Conservation (phyloP, 2,329 filamentous ascomycete species). For the Xylaria sp. region DNA sequence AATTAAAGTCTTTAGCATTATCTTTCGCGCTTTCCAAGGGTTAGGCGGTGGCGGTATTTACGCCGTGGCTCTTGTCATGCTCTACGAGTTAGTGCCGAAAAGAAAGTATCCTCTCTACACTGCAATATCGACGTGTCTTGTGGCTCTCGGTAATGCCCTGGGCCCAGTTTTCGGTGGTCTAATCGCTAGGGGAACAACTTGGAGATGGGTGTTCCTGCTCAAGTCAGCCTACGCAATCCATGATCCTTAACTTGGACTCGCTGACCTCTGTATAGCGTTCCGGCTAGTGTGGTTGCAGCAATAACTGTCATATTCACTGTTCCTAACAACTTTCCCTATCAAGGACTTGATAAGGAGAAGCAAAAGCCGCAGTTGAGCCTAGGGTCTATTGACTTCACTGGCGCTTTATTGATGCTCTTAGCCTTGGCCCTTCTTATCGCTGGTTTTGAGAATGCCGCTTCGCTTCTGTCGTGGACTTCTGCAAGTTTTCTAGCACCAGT, state of each 20-base stretch:
- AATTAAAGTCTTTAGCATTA: too few species aligned
- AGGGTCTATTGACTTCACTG: slow-evolving; percentile 11
- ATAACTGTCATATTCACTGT: too few species aligned
- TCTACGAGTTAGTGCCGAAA: slow-evolving; percentile 4
- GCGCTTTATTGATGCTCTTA: slow-evolving; percentile 16
- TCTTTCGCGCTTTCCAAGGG: not conserved
- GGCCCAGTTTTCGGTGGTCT: slow-evolving; percentile 36
- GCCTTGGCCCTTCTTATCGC: slow-evolving; percentile 17
- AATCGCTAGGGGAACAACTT: slow-evolving; percentile 26
- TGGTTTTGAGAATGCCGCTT: slow-evolving; percentile 15
- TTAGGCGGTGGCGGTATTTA: not conserved
- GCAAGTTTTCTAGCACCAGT: slow-evolving; percentile 11
- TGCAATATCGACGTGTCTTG: too few species aligned
- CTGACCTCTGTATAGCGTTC: slow-evolving; percentile 15
- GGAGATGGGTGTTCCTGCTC: slow-evolving; percentile 38
- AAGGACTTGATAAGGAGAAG: slow-evolving; percentile 10
- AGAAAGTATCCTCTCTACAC: slow-evolving; percentile 19
- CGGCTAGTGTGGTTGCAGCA: slow-evolving; percentile 9
- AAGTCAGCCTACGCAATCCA: too few species aligned
- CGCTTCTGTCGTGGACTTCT: slow-evolving; percentile 5
- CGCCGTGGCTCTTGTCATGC: not conserved
- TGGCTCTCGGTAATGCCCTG: slow-evolving; percentile 31
- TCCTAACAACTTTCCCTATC: slow-evolving; percentile 20
- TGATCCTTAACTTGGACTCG: too few species aligned
- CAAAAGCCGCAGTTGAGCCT: slow-evolving; percentile 3